phyloP scores from a whole-genome alignment of 345 rosid genomes.

The Eucalyptus erythrocorys region DNA sequence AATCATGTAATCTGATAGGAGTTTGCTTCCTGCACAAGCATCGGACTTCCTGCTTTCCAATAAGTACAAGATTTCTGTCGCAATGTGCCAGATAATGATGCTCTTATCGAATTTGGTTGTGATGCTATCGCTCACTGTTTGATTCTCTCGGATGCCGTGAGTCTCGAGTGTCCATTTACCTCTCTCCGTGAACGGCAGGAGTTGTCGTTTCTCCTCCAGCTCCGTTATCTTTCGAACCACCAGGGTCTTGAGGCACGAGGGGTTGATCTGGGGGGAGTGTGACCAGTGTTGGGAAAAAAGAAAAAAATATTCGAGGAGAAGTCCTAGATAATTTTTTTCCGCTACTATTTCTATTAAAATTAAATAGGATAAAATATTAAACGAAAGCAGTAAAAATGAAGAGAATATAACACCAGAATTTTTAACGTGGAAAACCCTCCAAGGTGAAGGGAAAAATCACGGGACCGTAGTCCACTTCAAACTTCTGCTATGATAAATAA shows the following conservation, averaged over 20 bases:
- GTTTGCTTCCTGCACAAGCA: background rate
- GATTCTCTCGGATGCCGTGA: background rate
- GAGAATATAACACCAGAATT: too few relatives aligned
- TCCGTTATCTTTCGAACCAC: background rate
- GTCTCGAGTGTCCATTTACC: background rate
- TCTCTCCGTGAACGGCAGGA: background rate
- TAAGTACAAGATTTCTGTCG: background rate
- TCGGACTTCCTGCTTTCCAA: fast-evolving
- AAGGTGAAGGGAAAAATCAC: too few relatives aligned
- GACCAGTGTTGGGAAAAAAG: too few relatives aligned
- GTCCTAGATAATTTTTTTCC: too few relatives aligned
- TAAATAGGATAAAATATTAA: too few relatives aligned
- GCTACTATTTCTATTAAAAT: too few relatives aligned
- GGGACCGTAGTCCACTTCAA: too few relatives aligned
- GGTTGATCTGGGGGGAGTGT: background rate
- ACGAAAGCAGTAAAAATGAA: too few relatives aligned
- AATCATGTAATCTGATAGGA: background rate
- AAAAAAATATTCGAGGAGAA: too few relatives aligned
- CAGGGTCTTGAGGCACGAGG: background rate
- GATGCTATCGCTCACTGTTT: background rate
- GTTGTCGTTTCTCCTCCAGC: background rate
- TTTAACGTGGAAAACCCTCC: too few relatives aligned
- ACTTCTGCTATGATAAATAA: too few relatives aligned
- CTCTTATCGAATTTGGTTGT: too few relatives aligned
- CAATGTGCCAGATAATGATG: background rate